Conservation (phyloP, 1,284 basidiomycete species). For the Agaricales sp. region DNA sequence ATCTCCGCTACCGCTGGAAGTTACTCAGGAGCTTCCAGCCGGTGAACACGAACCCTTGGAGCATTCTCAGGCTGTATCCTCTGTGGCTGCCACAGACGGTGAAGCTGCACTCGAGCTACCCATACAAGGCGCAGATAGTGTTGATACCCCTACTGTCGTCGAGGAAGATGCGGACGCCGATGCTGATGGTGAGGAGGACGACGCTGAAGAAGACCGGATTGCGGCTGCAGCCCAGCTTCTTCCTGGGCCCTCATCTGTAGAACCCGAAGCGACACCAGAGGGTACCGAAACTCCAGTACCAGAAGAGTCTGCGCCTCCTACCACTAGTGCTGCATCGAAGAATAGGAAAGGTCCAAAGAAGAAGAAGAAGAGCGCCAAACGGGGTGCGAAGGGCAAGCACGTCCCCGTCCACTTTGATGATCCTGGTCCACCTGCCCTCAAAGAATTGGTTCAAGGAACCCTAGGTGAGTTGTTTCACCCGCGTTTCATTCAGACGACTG, state of each 20-base stretch:
- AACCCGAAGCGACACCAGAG: neutral
- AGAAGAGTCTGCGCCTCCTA: neutral
- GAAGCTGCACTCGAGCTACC: too few species aligned
- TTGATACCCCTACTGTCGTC: too few species aligned
- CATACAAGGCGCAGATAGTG: too few species aligned
- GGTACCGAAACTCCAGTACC: neutral
- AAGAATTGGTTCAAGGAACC: slow-evolving; percentile 1
- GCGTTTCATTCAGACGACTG: too few species aligned
- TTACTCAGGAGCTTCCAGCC: neutral
- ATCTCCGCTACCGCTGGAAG: too few species aligned
- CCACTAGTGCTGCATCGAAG: neutral
- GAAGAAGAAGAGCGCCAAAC: neutral
- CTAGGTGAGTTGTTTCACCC: slow-evolving; percentile 14
- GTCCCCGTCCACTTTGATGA: too few species aligned
- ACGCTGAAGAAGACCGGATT: neutral
- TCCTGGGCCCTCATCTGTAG: neutral
- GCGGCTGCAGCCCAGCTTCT: neutral
- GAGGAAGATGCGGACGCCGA: neutral
- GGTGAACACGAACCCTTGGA: neutral
- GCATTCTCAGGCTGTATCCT: neutral
- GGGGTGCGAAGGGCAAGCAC: neutral
- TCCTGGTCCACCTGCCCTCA: slow-evolving; percentile 10
- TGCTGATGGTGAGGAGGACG: neutral
- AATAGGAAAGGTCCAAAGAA: neutral
- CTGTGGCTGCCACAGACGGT: too few species aligned